A percentile compares a stretch with the other conserved stretches of the same genome.
phyloP scores from a whole-genome alignment of 768 basidiomycete species.

The Naganishia antarctica region DNA sequence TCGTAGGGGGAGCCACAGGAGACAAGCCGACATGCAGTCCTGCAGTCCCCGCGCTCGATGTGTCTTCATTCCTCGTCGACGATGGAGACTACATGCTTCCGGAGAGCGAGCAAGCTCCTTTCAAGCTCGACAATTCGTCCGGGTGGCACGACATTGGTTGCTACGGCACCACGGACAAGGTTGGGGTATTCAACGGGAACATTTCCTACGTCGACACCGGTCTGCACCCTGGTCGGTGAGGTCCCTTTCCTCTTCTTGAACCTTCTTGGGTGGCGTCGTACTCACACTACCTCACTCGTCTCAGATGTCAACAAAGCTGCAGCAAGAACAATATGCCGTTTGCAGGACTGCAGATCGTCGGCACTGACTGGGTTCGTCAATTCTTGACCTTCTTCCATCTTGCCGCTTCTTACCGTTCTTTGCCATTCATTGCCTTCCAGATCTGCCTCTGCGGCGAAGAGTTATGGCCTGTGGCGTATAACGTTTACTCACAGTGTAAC shows the following conservation, averaged over 20 bases:
- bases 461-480: constrained; percentile 3
- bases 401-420: no score
- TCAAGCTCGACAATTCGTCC: constrained; percentile 33
- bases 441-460: constrained; percentile 9
- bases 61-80: constrained; percentile 31
- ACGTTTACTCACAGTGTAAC: constrained; percentile 9
- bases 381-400: not conserved
- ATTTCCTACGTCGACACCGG: constrained; percentile 30
- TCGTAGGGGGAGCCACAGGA: constrained; percentile 35
- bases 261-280: no score
- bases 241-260: no score
- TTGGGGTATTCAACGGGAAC: constrained; percentile 9
- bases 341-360: constrained; percentile 1
- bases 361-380: not conserved
- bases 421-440: not conserved
- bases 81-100: constrained; percentile 35
- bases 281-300: no score
- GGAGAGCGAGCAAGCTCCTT: constrained; percentile 26
- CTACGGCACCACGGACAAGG: constrained; percentile 9
- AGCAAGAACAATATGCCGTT: constrained; percentile 14
- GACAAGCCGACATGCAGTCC: constrained; percentile 40
- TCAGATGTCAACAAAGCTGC: constrained; percentile 10
- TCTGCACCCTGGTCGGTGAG: constrained; percentile 30
- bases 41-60: constrained; percentile 32
- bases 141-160: constrained; percentile 41